Evolutionary conservation across 2,329 filamentous ascomycete species (phyloP), one percentile per base, ranked within the genome.

Genomic region (Rosellinia necatrix): DNA sequence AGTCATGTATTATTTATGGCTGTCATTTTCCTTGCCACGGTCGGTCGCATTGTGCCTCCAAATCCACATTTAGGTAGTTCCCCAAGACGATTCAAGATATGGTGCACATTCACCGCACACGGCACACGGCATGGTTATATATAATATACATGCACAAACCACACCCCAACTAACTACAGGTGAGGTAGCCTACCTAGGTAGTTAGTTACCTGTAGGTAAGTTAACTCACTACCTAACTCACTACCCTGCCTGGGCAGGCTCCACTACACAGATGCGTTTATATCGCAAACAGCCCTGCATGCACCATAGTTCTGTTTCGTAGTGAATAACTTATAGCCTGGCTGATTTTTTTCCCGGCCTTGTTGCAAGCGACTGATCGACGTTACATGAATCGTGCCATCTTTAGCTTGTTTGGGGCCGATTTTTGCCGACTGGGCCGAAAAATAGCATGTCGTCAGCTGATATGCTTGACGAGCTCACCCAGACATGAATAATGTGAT

Each of bases 381-480:
- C 55, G 43, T 53, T 52, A 53, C 60, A 61, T 61, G 60, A 62
- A 61, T 62, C 55, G 41, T 55, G 50, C 48, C 54, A 56, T 56
- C 50, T 58, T 48, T 48, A 59, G 56, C 42, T 48, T 37, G 32
- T 38, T 53, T 41, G 32, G 49, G 54, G 32, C 10, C 24, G 32
- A 24, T 25, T 25, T 51, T 35, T 12, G 15, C 40, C 25, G 15
- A 48, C 30, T 27, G 34, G n/a, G 12, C 22, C 15, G 13, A 35
- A 48, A 34, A 17, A 57, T 38, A 44, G 38, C 24, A 43, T 32
- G 34, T 38, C 29, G 56, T 54, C 41, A 55, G 56, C 46, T 54
- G 46, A 58, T 55, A 6, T 34, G 38, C 53, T 21, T 25, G 8
- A 38, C 40, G 50, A 49, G 40, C 25, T 10, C 46, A 29, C 34